Evolutionary conservation across 176 grass and related monocot species (phyloP).

Genomic region (Rhipidocladum racemiflorum): DNA sequence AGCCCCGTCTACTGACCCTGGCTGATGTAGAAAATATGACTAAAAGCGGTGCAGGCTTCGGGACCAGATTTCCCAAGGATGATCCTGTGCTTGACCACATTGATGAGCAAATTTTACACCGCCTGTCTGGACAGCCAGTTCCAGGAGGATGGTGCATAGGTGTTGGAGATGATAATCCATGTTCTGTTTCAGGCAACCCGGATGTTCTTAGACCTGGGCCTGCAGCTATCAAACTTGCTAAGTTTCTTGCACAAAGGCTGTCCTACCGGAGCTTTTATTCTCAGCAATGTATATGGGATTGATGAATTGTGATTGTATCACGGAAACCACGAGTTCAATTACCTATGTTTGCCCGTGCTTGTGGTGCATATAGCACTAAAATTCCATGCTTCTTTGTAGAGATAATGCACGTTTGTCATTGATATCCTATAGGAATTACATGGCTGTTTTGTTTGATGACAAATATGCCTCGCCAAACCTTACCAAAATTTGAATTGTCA

Average conservation of each 20-base stretch:
- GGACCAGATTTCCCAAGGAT: slow-evolving; percentile 50
- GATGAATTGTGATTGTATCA: slow-evolving; percentile 20
- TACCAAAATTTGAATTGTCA: too few species aligned
- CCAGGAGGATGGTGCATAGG: slow-evolving; percentile 91
- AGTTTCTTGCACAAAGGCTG: slow-evolving; percentile 51
- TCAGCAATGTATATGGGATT: slow-evolving; percentile 83
- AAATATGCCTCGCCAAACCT: too few species aligned
- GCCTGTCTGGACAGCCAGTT: slow-evolving; percentile 36
- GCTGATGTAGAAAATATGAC: slow-evolving; percentile 69
- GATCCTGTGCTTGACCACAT: slow-evolving; percentile 66
- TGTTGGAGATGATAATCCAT: slow-evolving; percentile 53
- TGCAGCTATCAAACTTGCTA: slow-evolving; percentile 57
- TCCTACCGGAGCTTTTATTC: slow-evolving; percentile 50
- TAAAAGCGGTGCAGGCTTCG: slow-evolving; percentile 52
- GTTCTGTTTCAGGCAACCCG: slow-evolving; percentile 55
- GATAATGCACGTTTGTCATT: neutral
- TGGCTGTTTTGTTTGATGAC: too few species aligned
- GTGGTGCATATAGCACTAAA: neutral
- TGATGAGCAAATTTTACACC: slow-evolving; percentile 56
- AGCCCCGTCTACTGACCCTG: slow-evolving; percentile 46
- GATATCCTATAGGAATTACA: neutral
- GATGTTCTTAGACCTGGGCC: slow-evolving; percentile 86
- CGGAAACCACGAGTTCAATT: neutral
- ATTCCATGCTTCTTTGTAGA: neutral
- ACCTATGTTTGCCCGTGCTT: neutral